Evolutionary conservation across 768 basidiomycete species (phyloP).

Genomic region (Mycena vitilis): DNA sequence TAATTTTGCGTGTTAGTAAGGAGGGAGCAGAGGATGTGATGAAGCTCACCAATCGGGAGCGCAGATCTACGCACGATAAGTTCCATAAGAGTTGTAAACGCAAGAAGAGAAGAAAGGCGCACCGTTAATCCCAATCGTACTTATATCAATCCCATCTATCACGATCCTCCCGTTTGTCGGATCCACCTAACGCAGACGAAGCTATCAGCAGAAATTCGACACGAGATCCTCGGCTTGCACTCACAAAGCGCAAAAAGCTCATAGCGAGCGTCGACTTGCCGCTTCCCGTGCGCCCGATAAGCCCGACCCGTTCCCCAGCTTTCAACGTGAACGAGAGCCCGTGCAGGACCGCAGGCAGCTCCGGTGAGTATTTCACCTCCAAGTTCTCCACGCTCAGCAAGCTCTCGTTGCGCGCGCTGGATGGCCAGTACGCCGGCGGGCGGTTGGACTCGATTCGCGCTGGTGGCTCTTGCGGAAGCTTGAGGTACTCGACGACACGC

Average conservation of each 20-base stretch:
- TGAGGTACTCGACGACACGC: conserved; percentile 90
- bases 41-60: too few species aligned
- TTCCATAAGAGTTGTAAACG: too few species aligned
- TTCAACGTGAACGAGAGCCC: conserved; percentile 80
- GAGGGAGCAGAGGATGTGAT: too few species aligned
- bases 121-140: conserved; percentile 62
- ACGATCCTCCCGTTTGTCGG: conserved; percentile 69
- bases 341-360: conserved; percentile 85
- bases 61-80: conserved; percentile 41
- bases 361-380: conserved; percentile 85
- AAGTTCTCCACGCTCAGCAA: conserved; percentile 82
- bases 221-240: too few species aligned
- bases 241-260: conserved; percentile 72
- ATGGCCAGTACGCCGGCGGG: conserved; percentile 95
- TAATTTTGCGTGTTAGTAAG: too few species aligned
- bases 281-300: conserved; percentile 70
- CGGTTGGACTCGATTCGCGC: conserved; percentile 77
- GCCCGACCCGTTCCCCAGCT: conserved; percentile 80
- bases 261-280: conserved; percentile 76
- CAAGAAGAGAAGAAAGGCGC: too few species aligned
- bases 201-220: background rate
- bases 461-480: conserved; percentile 89
- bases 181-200: conserved; percentile 54
- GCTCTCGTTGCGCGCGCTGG: conserved; percentile 66
- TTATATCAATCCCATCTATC: conserved; percentile 76